Conservation (phyloP, 1,284 basidiomycete genomes). For the Ganoderma lingzhi region DNA sequence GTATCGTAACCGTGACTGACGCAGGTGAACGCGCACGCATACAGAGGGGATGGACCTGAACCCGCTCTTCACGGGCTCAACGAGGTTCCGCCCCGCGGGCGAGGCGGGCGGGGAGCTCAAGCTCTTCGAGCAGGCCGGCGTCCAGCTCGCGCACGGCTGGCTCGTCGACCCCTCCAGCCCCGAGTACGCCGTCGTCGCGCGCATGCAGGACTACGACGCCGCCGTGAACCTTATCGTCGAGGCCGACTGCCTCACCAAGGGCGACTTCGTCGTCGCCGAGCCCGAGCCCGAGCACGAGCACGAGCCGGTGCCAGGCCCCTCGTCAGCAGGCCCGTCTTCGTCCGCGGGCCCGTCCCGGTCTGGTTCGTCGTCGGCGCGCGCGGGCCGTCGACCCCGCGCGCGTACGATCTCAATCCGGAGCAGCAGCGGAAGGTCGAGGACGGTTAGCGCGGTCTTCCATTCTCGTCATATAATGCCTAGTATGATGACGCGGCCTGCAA, state of each 20-base stretch:
- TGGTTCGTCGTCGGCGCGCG: background rate
- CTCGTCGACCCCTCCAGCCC: conserved; percentile 80
- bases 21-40: background rate
- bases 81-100: conserved; percentile 70
- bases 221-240: conserved; percentile 79
- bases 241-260: conserved; percentile 76
- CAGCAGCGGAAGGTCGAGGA: conserved; percentile 69
- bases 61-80: conserved; percentile 75
- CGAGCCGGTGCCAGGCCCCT: background rate
- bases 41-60: conserved; percentile 88
- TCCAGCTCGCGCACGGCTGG: conserved; percentile 91
- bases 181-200: conserved; percentile 64
- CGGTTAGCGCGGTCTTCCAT: conserved; percentile 53
- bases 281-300: conserved; percentile 32
- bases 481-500: background rate
- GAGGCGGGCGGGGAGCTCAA: conserved; percentile 74
- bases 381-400: conserved; percentile 6
- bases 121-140: conserved; percentile 84
- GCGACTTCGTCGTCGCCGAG: conserved; percentile 57
- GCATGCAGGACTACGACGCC: conserved; percentile 70
- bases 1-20: background rate
- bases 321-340: background rate
- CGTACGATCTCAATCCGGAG: conserved; percentile 50
- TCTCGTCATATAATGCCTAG: background rate
- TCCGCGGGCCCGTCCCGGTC: background rate